Evolutionary conservation across 1,284 basidiomycete species (phyloP).

Genomic region (Fomitopsis betulina): DNA sequence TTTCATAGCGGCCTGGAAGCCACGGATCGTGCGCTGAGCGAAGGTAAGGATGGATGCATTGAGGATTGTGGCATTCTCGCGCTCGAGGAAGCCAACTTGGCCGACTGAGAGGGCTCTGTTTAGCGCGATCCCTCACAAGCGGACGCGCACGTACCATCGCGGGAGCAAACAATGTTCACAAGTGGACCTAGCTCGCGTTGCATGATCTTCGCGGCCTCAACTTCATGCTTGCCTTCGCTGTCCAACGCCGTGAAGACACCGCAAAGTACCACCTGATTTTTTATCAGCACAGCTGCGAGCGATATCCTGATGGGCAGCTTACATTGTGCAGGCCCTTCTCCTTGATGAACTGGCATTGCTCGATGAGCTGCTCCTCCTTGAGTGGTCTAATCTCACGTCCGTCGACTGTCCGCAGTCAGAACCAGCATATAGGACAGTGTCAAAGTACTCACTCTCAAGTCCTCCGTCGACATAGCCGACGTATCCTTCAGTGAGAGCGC

Average conservation of each 20-base stretch:
- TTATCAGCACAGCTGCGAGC: too few relatives aligned
- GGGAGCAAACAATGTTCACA: conserved; percentile 38
- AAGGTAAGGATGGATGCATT: conserved; percentile 54
- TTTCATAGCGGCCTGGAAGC: conserved; percentile 45
- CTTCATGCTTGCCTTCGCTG: conserved; percentile 41
- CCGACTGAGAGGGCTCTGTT: conserved; percentile 33
- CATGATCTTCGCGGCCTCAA: conserved; percentile 38
- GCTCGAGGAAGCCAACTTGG: conserved; percentile 51
- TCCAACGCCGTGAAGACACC: conserved; percentile 50
- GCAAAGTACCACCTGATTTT: conserved; percentile 37
- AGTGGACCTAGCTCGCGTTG: conserved; percentile 33
- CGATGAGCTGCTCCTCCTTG: conserved; percentile 35
- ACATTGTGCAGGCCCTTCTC: conserved; percentile 36
- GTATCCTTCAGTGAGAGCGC: conserved; percentile 38
- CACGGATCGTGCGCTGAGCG: conserved; percentile 44
- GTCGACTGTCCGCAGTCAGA: conserved; percentile 32
- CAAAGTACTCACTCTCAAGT: conserved; percentile 32
- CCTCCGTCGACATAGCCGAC: conserved; percentile 44
- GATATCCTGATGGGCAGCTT: too few relatives aligned
- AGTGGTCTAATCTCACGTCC: conserved; percentile 40
- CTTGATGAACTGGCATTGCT: conserved; percentile 38
- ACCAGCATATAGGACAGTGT: neutral
- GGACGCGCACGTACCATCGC: conserved; percentile 29
- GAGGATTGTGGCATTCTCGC: conserved; percentile 62
- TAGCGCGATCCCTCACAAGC: neutral